A percentile compares a stretch with the other conserved stretches of the same genome.
Evolutionary conservation across 1,284 basidiomycete species (phyloP).

Genomic region (Rhodofomes roseus): DNA sequence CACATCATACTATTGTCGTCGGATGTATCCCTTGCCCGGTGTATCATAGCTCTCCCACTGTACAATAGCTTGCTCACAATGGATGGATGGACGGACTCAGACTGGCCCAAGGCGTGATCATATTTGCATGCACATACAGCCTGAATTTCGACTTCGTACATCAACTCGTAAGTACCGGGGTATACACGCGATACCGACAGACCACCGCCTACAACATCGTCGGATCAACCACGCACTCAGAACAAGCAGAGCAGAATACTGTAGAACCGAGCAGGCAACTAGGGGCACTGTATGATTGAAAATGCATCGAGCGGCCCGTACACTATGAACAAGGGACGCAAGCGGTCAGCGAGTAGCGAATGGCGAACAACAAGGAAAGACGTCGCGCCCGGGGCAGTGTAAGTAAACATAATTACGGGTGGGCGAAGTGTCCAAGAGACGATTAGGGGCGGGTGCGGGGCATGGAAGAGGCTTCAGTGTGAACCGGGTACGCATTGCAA

Average conservation of each 20-base stretch:
- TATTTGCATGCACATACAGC: too few species aligned
- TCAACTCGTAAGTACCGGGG: not conserved
- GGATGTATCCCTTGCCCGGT: not conserved
- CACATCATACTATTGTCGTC: not conserved
- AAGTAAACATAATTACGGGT: not conserved
- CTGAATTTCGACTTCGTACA: not conserved
- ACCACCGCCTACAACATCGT: too few species aligned
- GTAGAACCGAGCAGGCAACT: not conserved
- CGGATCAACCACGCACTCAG: too few species aligned
- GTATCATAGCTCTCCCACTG: constrained; percentile 1
- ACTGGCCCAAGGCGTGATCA: too few species aligned
- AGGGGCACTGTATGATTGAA: not conserved
- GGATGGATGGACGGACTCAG: not conserved
- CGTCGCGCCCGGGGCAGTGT: not conserved
- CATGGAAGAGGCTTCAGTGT: not conserved
- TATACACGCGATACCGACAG: not conserved
- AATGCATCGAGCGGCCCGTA: not conserved
- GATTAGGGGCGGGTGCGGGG: not conserved
- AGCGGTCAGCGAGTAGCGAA: not conserved
- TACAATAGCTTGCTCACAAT: not conserved
- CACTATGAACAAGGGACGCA: not conserved
- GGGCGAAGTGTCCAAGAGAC: not conserved
- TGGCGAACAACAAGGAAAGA: not conserved
- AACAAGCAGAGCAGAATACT: not conserved
- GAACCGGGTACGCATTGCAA: not conserved